A percentile compares a stretch with the other conserved stretches of the same genome.
Conservation (phyloP, 2,329 filamentous ascomycete species). For the Nothopassalora personata region DNA sequence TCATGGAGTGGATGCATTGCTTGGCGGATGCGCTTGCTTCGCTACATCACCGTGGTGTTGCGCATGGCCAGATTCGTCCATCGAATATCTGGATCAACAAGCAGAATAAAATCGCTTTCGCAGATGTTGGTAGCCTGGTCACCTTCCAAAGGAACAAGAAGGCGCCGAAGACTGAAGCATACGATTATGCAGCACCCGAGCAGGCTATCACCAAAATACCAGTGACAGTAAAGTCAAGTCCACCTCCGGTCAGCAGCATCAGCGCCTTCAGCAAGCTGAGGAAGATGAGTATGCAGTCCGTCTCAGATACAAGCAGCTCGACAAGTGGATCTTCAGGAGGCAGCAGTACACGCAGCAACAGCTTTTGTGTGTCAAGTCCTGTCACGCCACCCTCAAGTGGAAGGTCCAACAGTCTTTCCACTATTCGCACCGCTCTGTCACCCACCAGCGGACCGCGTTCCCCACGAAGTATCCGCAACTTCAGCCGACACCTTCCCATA, state of each 20-base stretch:
- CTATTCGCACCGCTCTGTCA: constrained; percentile 17
- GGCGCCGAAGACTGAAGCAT: constrained; percentile 61
- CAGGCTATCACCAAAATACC: constrained; percentile 45
- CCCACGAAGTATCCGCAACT: constrained; percentile 22
- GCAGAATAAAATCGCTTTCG: constrained; percentile 61
- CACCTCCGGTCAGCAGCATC: constrained; percentile 27
- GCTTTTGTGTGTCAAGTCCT: constrained; percentile 22
- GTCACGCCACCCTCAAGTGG: constrained; percentile 21
- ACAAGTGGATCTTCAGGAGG: constrained; percentile 31
- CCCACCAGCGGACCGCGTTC: constrained; percentile 16
- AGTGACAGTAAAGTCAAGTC: constrained; percentile 31
- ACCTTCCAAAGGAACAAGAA: constrained; percentile 50
- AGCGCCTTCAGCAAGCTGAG: constrained; percentile 27
- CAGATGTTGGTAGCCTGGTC: constrained; percentile 51
- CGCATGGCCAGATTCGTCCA: constrained; percentile 65
- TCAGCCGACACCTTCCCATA: constrained; percentile 19
- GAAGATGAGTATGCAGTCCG: constrained; percentile 27
- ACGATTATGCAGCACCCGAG: constrained; percentile 70
- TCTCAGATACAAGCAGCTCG: constrained; percentile 25
- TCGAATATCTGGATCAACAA: constrained; percentile 64
- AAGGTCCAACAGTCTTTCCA: constrained; percentile 24
- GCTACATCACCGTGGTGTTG: constrained; percentile 59
- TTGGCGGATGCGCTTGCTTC: constrained; percentile 63
- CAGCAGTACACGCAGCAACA: constrained; percentile 29
- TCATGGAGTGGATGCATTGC: constrained; percentile 72